Percentiles rank a stretch among this genome's conserved stretches.
Conservation (phyloP, 257 asterid species). For the Catharanthus roseus region DNA sequence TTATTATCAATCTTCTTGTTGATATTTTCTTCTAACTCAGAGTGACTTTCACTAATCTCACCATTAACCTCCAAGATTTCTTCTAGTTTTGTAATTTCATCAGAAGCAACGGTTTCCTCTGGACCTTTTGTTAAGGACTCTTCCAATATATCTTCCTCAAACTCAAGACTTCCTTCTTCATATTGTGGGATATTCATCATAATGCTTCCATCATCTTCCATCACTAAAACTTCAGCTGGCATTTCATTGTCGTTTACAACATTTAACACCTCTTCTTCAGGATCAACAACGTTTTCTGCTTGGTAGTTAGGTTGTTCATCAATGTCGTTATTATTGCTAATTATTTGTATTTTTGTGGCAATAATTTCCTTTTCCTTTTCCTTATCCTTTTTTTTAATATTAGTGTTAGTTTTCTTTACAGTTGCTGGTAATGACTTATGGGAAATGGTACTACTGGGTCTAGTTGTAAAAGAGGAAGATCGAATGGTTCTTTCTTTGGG, state of each 20-base stretch:
- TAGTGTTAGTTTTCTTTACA: slow-evolving; percentile 21
- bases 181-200: slow-evolving; percentile 8
- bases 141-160: slow-evolving; percentile 17
- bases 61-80: slow-evolving; percentile 10
- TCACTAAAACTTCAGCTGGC: slow-evolving; percentile 10
- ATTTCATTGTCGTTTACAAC: slow-evolving; percentile 13
- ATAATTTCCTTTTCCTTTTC: slow-evolving; percentile 11
- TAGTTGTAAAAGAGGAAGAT: slow-evolving; percentile 37
- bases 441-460: slow-evolving; percentile 11
- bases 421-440: slow-evolving; percentile 19
- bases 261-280: slow-evolving; percentile 31
- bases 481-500: slow-evolving; percentile 27
- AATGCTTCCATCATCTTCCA: slow-evolving; percentile 15
- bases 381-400: slow-evolving; percentile 23
- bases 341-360: slow-evolving; percentile 18
- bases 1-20: slow-evolving; percentile 13
- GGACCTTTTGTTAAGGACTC: slow-evolving; percentile 22
- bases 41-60: slow-evolving; percentile 20
- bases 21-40: slow-evolving; percentile 15
- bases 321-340: background rate
- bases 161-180: slow-evolving; percentile 16
- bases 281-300: slow-evolving; percentile 16
- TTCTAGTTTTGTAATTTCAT: slow-evolving; percentile 27
- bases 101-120: slow-evolving; percentile 13
- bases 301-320: slow-evolving; percentile 16